Evolutionary conservation across 148 eudicot genomes (phyloP).

Genomic region (Drosera capensis): DNA sequence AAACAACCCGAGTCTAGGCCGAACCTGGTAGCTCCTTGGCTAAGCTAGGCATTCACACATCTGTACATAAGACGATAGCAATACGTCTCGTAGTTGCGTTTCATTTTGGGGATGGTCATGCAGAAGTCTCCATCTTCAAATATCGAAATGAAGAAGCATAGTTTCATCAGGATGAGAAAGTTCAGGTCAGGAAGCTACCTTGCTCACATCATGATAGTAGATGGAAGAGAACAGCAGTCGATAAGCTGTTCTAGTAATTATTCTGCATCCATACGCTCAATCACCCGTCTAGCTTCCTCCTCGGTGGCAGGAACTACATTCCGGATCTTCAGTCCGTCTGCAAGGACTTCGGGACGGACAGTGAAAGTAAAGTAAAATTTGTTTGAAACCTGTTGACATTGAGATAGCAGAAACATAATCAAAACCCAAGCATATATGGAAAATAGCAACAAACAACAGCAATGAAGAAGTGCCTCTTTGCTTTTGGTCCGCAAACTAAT

Average conservation of each 20-base stretch:
- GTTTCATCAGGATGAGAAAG: too few relatives aligned
- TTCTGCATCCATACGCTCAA: constrained; percentile 84
- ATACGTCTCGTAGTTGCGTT: too few relatives aligned
- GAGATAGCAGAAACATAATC: neutral
- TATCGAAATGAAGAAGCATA: too few relatives aligned
- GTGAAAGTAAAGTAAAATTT: constrained; percentile 92
- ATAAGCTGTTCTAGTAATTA: constrained; percentile 6
- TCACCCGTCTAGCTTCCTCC: constrained; percentile 83
- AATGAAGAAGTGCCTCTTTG: neutral
- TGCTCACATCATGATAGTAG: too few relatives aligned
- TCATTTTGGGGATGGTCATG: too few relatives aligned
- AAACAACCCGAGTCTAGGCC: too few relatives aligned
- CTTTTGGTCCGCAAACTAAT: neutral
- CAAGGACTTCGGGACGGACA: constrained; percentile 33
- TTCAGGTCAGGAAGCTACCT: too few relatives aligned
- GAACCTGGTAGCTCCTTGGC: too few relatives aligned
- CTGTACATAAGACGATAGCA: too few relatives aligned
- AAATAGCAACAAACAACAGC: neutral
- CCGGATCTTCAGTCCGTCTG: constrained; percentile 42
- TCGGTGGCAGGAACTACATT: constrained; percentile 78
- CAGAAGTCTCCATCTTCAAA: too few relatives aligned
- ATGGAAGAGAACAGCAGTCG: neutral
- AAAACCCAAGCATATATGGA: neutral
- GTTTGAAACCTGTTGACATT: constrained; percentile 56
- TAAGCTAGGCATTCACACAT: too few relatives aligned